These are phyloP conservation scores for Cordyceps javanica DNA, from an alignment of 2,329 filamentous ascomycete species.

Conservation along the genomic window DNA sequence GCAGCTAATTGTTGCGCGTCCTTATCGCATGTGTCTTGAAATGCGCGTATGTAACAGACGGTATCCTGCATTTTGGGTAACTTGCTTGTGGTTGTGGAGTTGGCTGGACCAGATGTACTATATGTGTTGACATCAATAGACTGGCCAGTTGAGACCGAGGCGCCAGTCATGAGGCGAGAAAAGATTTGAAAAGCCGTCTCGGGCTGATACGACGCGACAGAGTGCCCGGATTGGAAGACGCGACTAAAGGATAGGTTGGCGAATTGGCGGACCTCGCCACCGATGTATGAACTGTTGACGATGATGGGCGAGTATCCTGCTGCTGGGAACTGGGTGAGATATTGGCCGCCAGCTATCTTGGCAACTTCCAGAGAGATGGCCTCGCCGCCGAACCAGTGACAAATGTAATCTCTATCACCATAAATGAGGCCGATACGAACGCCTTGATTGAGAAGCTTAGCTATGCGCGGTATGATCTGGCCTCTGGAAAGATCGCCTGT, in stretches of 20 bases:
- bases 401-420: constrained; percentile 57
- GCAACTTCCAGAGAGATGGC: constrained; percentile 60
- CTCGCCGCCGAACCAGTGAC: constrained; percentile 69
- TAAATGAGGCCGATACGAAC: constrained; percentile 69
- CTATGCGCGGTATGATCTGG: constrained; percentile 53
- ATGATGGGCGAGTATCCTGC: constrained; percentile 69
- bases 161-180: constrained; percentile 51
- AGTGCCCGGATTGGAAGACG: constrained; percentile 61
- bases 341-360: constrained; percentile 37
- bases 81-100: constrained; percentile 50
- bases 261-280: constrained; percentile 68
- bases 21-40: constrained; percentile 44
- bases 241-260: constrained; percentile 67
- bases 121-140: constrained; percentile 45
- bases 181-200: constrained; percentile 55
- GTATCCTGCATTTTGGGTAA: constrained; percentile 40
- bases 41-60: constrained; percentile 55
- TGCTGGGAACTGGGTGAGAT: constrained; percentile 49
- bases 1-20: constrained; percentile 43
- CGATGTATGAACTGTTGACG: constrained; percentile 62
- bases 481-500: constrained; percentile 59
- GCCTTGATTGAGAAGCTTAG: constrained; percentile 53
- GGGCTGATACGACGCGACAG: constrained; percentile 56
- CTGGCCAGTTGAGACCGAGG: constrained; percentile 50
- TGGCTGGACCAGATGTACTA: constrained; percentile 50